A percentile compares a stretch with the other conserved stretches of the same genome.
phyloP scores from a whole-genome alignment of 2,329 filamentous ascomycete genomes.

The Emmonsiellopsis sp. region DNA sequence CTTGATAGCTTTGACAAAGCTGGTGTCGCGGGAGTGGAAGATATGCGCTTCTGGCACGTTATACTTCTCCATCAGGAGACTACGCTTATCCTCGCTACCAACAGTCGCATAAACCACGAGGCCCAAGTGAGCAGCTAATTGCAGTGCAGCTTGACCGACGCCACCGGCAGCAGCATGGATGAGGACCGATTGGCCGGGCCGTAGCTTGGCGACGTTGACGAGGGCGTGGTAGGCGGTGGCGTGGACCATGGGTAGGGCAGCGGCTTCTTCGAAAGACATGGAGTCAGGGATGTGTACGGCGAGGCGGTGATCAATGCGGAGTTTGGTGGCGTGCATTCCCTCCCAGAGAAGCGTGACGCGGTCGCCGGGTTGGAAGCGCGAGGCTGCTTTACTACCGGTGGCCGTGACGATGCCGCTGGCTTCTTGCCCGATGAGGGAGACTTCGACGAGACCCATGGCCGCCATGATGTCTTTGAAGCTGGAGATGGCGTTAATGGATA shows the following conservation, averaged over 20 bases:
- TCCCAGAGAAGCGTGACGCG: constrained; percentile 31
- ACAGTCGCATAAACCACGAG: constrained; percentile 17
- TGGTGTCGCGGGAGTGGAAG: constrained; percentile 7
- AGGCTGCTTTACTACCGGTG: constrained; percentile 19
- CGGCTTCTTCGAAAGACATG: constrained; percentile 20
- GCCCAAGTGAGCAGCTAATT: constrained; percentile 13
- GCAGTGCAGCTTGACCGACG: constrained; percentile 16
- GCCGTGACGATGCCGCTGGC: constrained; percentile 26
- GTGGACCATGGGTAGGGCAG: constrained; percentile 12
- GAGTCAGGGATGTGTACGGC: constrained; percentile 24
- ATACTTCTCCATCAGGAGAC: constrained; percentile 10
- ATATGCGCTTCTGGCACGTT: constrained; percentile 10
- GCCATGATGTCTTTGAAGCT: constrained; percentile 37
- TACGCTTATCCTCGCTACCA: constrained; percentile 9
- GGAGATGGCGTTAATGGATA: not conserved
- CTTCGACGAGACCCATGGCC: constrained; percentile 25
- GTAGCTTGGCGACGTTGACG: constrained; percentile 3
- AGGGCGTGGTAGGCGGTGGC: constrained; percentile 9
- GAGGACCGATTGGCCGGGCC: constrained; percentile 11
- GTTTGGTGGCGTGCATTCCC: constrained; percentile 20
- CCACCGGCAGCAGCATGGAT: constrained; percentile 16
- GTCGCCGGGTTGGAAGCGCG: constrained; percentile 28
- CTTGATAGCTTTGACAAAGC: constrained; percentile 10
- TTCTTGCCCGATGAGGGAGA: constrained; percentile 31
- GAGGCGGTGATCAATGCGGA: constrained; percentile 23